phyloP scores from a whole-genome alignment of 495 filamentous ascomycete species.

The Amorphotheca resinae region DNA sequence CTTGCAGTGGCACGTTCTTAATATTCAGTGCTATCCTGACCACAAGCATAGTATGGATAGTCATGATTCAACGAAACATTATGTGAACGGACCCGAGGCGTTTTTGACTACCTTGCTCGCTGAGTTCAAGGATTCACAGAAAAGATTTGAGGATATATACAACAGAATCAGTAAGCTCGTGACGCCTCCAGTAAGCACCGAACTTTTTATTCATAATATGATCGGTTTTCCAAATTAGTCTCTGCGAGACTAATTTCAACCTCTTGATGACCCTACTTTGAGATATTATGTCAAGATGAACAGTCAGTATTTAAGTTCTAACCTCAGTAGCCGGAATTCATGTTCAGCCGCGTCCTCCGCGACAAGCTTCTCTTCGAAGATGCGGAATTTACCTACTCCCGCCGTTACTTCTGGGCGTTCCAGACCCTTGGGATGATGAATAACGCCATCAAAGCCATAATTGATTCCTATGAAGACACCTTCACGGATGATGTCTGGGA shows the following conservation, averaged over 20 bases:
- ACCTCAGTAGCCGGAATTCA: slow-evolving; percentile 32
- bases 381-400: slow-evolving; percentile 37
- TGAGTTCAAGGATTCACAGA: slow-evolving; percentile 40
- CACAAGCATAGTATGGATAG: slow-evolving; percentile 33
- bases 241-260: no score
- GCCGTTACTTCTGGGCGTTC: slow-evolving; percentile 45
- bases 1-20: slow-evolving; percentile 36
- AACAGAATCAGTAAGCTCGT: slow-evolving; percentile 35
- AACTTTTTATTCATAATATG: neutral
- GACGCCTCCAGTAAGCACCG: slow-evolving; percentile 28
- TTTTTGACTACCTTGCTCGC: slow-evolving; percentile 36
- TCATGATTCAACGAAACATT: slow-evolving; percentile 32
- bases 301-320: neutral
- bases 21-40: slow-evolving; percentile 40
- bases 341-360: slow-evolving; percentile 36
- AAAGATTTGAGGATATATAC: slow-evolving; percentile 34
- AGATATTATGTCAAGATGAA: neutral
- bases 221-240: no score
- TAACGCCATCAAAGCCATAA: slow-evolving; percentile 40
- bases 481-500: slow-evolving; percentile 41
- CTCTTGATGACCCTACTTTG: no score
- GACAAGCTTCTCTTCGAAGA: slow-evolving; percentile 47
- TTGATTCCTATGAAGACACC: slow-evolving; percentile 31
- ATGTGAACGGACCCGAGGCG: slow-evolving; percentile 40
- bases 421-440: slow-evolving; percentile 44